These are phyloP conservation scores for Paramecium caudatum DNA, from an alignment of 73 alveolate genomes.

Conservation along the genomic window DNA sequence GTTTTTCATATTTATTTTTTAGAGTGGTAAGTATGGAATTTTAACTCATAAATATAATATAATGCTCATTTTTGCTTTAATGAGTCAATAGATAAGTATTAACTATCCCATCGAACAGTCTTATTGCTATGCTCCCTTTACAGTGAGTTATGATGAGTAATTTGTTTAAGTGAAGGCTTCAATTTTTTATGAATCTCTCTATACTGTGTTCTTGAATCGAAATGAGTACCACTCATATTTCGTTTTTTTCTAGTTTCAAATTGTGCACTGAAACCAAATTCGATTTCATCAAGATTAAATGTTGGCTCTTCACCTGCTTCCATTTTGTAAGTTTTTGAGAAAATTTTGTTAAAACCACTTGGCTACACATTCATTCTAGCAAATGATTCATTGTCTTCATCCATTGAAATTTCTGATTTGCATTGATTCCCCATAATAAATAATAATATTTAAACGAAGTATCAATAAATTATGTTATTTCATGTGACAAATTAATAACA, in stretches of 20 bases:
- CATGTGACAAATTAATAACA: too few relatives aligned
- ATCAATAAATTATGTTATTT: too few relatives aligned
- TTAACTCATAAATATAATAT: background rate
- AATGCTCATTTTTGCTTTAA: background rate
- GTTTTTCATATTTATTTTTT: background rate
- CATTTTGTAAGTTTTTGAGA: conserved; percentile 8
- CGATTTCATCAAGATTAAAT: background rate
- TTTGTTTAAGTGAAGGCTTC: conserved; percentile 33
- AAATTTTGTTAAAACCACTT: background rate
- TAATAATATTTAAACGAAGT: background rate
- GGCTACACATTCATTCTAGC: background rate
- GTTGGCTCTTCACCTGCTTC: conserved; percentile 1
- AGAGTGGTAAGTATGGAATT: background rate
- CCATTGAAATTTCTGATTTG: conserved; percentile 1
- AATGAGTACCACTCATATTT: conserved; percentile 48
- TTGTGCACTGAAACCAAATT: background rate
- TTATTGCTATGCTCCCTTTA: conserved; percentile 15
- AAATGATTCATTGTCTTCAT: conserved; percentile 21
- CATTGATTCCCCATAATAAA: conserved; percentile 32
- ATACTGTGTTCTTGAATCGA: background rate
- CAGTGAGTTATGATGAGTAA: background rate
- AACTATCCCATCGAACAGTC: background rate
- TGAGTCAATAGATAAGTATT: background rate
- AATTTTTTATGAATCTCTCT: background rate
- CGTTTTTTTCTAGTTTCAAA: conserved; percentile 30